phyloP scores from a whole-genome alignment of 176 grass and related monocot species.

The Secale cereale region DNA sequence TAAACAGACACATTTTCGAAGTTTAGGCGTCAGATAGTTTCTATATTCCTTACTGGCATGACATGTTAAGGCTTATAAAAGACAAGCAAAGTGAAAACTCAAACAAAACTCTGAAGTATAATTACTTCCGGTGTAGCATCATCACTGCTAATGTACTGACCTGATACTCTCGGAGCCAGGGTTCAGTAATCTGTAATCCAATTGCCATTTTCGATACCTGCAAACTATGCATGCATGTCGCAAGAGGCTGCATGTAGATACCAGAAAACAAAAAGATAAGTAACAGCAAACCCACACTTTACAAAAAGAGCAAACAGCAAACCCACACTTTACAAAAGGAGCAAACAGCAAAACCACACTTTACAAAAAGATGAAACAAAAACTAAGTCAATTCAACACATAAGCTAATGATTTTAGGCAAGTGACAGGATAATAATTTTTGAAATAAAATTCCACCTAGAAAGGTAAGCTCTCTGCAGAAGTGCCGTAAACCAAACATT shows the following conservation, averaged over 20 bases:
- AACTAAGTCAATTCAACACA: neutral
- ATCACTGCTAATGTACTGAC: slow-evolving; percentile 26
- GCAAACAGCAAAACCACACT: neutral
- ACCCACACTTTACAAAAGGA: neutral
- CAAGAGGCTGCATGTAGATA: slow-evolving; percentile 64
- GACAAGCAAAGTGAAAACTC: too few relatives aligned
- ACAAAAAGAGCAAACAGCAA: neutral
- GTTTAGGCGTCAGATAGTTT: too few relatives aligned
- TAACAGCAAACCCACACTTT: neutral
- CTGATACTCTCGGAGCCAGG: slow-evolving; percentile 98
- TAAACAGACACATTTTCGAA: too few relatives aligned
- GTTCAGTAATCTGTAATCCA: slow-evolving; percentile 79
- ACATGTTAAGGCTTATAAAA: too few relatives aligned
- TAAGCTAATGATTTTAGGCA: too few relatives aligned
- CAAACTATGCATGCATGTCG: slow-evolving; percentile 73
- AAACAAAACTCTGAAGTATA: too few relatives aligned
- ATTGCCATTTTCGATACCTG: slow-evolving; percentile 78
- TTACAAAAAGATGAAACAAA: neutral
- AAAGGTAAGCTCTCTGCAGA: neutral
- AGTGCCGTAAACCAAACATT: neutral
- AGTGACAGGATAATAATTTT: neutral
- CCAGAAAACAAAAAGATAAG: neutral
- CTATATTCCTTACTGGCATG: too few relatives aligned
- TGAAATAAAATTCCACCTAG: neutral
- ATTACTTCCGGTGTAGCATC: too few relatives aligned